phyloP scores from a whole-genome alignment of 1,284 basidiomycete genomes.

The Trichosporon faecale region DNA sequence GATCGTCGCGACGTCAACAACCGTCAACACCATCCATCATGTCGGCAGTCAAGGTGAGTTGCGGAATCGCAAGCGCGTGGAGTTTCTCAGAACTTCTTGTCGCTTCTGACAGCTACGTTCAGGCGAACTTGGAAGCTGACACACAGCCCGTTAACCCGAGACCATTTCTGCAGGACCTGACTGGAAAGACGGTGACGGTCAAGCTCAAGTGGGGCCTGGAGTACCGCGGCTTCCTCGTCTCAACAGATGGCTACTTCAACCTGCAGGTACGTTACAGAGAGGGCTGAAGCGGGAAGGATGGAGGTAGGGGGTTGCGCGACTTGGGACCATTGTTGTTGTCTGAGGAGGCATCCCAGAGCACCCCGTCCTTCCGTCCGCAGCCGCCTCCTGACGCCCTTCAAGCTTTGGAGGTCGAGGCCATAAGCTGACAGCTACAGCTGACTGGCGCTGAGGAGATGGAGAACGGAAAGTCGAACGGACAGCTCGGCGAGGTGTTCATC shows the following conservation, averaged over 20 bases:
- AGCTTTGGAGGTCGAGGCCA: neutral
- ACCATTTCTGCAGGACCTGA: constrained; percentile 96
- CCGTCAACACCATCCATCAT: constrained; percentile 25
- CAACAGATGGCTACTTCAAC: constrained; percentile 99
- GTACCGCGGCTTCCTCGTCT: constrained; percentile 98
- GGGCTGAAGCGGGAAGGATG: neutral
- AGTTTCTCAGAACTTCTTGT: constrained; percentile 8
- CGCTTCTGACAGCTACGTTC: too few relatives aligned
- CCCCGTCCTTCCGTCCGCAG: neutral
- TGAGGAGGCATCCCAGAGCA: too few relatives aligned
- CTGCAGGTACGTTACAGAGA: constrained; percentile 67
- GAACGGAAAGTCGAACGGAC: constrained; percentile 91
- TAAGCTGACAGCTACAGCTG: constrained; percentile 59
- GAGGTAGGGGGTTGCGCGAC: neutral
- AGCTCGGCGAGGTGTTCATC: constrained; percentile 97
- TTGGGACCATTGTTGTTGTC: neutral
- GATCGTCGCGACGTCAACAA: constrained; percentile 9
- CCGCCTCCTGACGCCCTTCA: neutral
- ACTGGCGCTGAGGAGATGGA: constrained; percentile 99
- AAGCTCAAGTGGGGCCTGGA: constrained; percentile 98
- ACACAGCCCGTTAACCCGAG: constrained; percentile 87
- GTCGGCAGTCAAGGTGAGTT: constrained; percentile 38
- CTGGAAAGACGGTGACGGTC: constrained; percentile 93
- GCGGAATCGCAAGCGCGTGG: neutral
- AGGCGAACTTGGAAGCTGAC: constrained; percentile 4